Evolutionary conservation across 345 rosid genomes (phyloP).

Genomic region (Syzygium oleosum): DNA sequence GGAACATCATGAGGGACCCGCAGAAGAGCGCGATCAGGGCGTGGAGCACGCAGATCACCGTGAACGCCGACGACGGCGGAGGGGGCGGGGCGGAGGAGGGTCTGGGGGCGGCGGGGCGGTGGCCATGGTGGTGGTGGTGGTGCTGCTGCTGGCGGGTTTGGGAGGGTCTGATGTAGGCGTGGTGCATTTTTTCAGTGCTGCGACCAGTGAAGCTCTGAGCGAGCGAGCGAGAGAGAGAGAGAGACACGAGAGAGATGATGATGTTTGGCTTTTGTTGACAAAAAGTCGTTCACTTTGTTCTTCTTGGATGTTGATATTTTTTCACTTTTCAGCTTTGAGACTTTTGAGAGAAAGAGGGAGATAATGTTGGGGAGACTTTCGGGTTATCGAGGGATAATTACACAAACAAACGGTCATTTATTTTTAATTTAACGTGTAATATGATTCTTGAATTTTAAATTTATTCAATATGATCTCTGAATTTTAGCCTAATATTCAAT

Average conservation of each 20-base stretch:
- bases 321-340: not conserved
- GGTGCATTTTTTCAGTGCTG: not conserved
- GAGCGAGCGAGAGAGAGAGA: not conserved
- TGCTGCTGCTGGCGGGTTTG: not conserved
- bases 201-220: not conserved
- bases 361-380: not conserved
- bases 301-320: not conserved
- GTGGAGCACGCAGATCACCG: slow-evolving; percentile 55
- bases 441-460: rapidly evolving
- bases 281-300: not conserved
- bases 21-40: slow-evolving; percentile 48
- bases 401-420: rapidly evolving
- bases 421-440: rapidly evolving
- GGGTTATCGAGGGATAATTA: not conserved
- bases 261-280: not conserved
- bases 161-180: not conserved
- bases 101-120: not conserved
- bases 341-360: not conserved
- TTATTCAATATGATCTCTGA: too few relatives aligned
- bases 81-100: not conserved
- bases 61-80: slow-evolving; percentile 37
- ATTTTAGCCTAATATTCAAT: too few relatives aligned
- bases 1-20: slow-evolving; percentile 69
- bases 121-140: not conserved
- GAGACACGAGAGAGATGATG: not conserved